Conservation (phyloP, 176 grass and related monocot species). For the Panicum miliaceum region DNA sequence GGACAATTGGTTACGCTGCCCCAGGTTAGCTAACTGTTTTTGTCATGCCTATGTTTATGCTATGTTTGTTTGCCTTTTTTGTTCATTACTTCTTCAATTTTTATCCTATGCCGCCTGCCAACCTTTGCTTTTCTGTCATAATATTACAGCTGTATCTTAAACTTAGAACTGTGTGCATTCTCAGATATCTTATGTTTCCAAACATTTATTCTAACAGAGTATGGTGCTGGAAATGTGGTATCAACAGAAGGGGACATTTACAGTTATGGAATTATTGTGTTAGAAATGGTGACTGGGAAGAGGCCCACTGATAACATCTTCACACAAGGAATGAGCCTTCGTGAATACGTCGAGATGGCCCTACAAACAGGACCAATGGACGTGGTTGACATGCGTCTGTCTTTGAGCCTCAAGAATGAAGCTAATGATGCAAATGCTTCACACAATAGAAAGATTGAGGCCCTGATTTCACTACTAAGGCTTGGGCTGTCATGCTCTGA, state of each 20-base stretch:
- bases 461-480: background rate
- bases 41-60: background rate
- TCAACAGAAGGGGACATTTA: conserved; percentile 46
- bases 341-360: background rate
- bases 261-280: conserved; percentile 42
- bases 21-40: background rate
- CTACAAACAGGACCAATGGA: background rate
- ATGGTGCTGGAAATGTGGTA: conserved; percentile 24
- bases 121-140: background rate
- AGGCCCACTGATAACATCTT: conserved; percentile 39
- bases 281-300: conserved; percentile 39
- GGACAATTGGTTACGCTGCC: background rate
- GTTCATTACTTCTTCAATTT: background rate
- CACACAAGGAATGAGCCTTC: background rate
- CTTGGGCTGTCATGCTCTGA: background rate
- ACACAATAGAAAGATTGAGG: background rate
- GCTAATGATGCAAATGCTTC: background rate
- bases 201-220: conserved; percentile 18
- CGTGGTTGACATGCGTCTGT: background rate
- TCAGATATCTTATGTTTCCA: background rate
- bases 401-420: background rate
- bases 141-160: background rate
- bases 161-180: background rate
- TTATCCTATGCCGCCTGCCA: background rate
- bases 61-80: too few species aligned